Base-by-base conservation (phyloP, 78 protist species). In the Dictyostelium brefeldianum region DNA sequence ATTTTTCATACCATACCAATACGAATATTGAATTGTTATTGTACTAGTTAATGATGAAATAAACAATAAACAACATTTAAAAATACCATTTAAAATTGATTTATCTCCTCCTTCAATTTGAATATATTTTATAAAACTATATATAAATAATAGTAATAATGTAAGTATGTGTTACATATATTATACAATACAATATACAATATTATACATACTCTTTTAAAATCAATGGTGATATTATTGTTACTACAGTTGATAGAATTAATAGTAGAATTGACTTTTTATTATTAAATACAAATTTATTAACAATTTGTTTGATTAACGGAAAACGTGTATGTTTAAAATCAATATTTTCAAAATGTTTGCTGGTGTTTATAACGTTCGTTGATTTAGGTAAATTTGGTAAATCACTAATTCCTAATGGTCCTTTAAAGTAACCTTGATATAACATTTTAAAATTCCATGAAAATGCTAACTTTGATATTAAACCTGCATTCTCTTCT, bases 1-100 rank as follows among this genome's bases (percentile, higher is more conserved):
- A 27, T 9, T 1, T 18, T 17, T 84, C 92, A 84, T 84, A 41
- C 83, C 92, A 17, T 25, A 74, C 83, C 82, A 74, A 64, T 29
- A 74, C 10, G 54, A 64, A 47, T 57, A 48, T 29, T 84, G 83
- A n/a, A 57, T 48, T n/a, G 92, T 36, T 14, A 84, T n/a, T 5
- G 54, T 56, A 12, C 36, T 20, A 20, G 53, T 15, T 10, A 71
- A 75, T 17, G 83, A 71, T 10, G 67, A 50, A 11, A 74, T 11
- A 29, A 84, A 84, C 18, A 84, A 47, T 10, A 48, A 57, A n/a
- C 51, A 25, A 14, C 73, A 83, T 22, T 51, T 41, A 53, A 31
- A 14, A 65, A 78, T 29, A 4, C 91, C 62, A 31, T 17, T 20
- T 14, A 36, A 29, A 10, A 73, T 53, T 20, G 57, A 47, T 73